These are phyloP conservation scores for Aspergillus caelatus DNA, from an alignment of 2,329 filamentous ascomycete species.

Conservation along the genomic window DNA sequence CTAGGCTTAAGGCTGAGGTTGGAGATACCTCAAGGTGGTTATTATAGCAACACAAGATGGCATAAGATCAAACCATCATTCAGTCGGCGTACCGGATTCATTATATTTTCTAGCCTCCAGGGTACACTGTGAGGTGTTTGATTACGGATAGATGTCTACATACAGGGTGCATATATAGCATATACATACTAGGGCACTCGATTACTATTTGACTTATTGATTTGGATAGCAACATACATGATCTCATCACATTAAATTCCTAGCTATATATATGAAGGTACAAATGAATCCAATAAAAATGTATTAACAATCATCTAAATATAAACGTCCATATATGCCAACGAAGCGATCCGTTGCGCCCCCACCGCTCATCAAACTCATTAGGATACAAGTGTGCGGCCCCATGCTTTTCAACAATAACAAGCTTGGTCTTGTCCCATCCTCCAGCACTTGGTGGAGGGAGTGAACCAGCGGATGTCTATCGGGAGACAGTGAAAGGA, in stretches of 20 bases:
- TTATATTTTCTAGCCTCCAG: neutral
- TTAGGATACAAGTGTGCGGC: constrained; percentile 22
- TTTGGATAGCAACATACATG: neutral
- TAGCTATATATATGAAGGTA: constrained; percentile 3
- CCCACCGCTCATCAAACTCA: constrained; percentile 25
- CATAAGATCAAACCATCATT: neutral
- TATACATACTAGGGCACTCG: neutral
- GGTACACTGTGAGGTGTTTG: neutral
- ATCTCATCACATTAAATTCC: constrained; percentile 3
- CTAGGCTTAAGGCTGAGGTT: neutral
- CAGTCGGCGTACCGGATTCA: neutral
- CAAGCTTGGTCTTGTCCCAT: constrained; percentile 16
- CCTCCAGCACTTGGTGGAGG: constrained; percentile 28
- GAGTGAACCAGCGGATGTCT: constrained; percentile 17
- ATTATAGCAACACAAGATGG: neutral
- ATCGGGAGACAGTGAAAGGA: constrained; percentile 20
- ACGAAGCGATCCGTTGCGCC: constrained; percentile 23
- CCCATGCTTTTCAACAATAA: constrained; percentile 20
- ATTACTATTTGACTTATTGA: neutral
- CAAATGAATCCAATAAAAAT: constrained; percentile 5
- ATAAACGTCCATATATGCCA: constrained; percentile 14
- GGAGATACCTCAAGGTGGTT: neutral
- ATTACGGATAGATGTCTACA: neutral
- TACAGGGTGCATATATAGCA: neutral
- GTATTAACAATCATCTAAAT: constrained; percentile 18